phyloP scores from a whole-genome alignment of 768 basidiomycete genomes.

The Boletus fagicola region DNA sequence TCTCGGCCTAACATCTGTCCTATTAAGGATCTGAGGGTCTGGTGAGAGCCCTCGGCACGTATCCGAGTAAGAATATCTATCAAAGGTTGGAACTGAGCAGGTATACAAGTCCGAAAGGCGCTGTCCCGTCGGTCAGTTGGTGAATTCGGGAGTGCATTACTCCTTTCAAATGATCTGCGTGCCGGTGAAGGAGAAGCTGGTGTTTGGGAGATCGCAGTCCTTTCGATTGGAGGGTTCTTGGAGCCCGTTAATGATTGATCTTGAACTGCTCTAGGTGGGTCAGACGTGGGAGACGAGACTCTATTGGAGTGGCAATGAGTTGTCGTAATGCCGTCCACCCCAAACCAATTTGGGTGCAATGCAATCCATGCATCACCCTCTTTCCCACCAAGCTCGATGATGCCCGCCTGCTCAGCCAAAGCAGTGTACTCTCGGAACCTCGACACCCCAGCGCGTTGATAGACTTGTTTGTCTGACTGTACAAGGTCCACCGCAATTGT shows the following conservation, averaged over 20 bases:
- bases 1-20: slow-evolving; percentile 32
- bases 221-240: slow-evolving; percentile 10
- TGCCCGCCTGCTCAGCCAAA: slow-evolving; percentile 27
- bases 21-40: slow-evolving; percentile 40
- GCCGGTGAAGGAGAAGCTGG: neutral
- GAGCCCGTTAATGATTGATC: slow-evolving; percentile 7
- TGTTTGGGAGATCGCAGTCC: neutral
- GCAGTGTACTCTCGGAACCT: slow-evolving; percentile 29
- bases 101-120: slow-evolving; percentile 1
- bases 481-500: slow-evolving; percentile 36
- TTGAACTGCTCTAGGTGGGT: slow-evolving; percentile 8
- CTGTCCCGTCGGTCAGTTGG: neutral
- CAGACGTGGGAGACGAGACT: slow-evolving; percentile 14
- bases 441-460: slow-evolving; percentile 26
- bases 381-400: slow-evolving; percentile 26
- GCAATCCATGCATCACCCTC: slow-evolving; percentile 26
- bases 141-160: neutral
- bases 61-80: slow-evolving; percentile 34
- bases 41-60: slow-evolving; percentile 32
- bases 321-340: neutral
- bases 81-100: slow-evolving; percentile 28
- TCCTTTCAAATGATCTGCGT: neutral
- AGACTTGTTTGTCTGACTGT: slow-evolving; percentile 25
- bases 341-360: slow-evolving; percentile 28
- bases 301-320: neutral